phyloP scores from a whole-genome alignment of 2,329 filamentous ascomycete genomes.

The Xylariomycetidae sp. region DNA sequence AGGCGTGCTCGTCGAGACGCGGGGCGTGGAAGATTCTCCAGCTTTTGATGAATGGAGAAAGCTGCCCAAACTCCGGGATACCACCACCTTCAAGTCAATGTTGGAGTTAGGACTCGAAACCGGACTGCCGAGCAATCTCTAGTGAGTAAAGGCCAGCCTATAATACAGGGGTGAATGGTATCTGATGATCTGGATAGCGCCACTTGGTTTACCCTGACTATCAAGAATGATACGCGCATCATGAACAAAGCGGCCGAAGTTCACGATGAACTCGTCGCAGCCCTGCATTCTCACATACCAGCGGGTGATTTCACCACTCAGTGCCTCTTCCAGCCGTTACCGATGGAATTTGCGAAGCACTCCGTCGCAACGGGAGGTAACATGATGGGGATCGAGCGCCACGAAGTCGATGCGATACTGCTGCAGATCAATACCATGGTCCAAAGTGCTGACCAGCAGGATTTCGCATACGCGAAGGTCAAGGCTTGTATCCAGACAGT shows the following conservation, averaged over 20 bases:
- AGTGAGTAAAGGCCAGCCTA: slow-evolving; percentile 1
- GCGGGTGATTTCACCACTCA: slow-evolving; percentile 23
- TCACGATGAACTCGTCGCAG: slow-evolving; percentile 23
- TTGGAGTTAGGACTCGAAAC: background rate
- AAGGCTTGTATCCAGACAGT: slow-evolving; percentile 10
- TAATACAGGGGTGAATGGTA: no score
- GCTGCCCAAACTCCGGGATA: slow-evolving; percentile 1
- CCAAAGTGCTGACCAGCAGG: slow-evolving; percentile 2
- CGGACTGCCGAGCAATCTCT: background rate
- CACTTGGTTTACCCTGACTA: slow-evolving; percentile 31
- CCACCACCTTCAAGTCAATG: background rate
- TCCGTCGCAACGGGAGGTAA: slow-evolving; percentile 2
- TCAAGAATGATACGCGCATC: slow-evolving; percentile 32
- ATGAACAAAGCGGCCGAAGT: slow-evolving; percentile 28
- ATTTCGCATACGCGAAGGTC: slow-evolving; percentile 1
- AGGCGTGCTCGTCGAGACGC: slow-evolving; percentile 1
- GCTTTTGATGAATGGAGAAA: background rate
- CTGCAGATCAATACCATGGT: slow-evolving; percentile 4
- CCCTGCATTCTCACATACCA: slow-evolving; percentile 21
- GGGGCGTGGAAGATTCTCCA: background rate
- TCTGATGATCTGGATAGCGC: no score
- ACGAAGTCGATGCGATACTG: slow-evolving; percentile 1
- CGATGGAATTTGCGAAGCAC: slow-evolving; percentile 1
- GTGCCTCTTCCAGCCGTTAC: slow-evolving; percentile 27
- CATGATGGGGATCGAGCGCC: slow-evolving; percentile 6